Conservation (phyloP, 2,329 filamentous ascomycete genomes). For the Celoporthe dispersa region DNA sequence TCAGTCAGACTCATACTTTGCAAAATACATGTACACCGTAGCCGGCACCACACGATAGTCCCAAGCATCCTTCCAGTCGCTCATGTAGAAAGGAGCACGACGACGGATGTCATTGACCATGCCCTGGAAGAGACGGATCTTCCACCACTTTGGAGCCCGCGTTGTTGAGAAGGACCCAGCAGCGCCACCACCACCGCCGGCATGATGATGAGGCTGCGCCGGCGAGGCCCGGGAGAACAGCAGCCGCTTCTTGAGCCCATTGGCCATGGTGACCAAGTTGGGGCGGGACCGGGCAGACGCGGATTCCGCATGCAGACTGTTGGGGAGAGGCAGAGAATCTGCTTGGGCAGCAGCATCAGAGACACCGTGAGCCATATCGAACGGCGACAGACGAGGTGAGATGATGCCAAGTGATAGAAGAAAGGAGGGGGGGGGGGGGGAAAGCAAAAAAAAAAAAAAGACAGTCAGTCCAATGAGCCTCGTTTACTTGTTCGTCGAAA, state of each 20-base stretch:
- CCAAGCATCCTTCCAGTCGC: conserved; percentile 87
- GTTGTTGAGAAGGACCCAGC: conserved; percentile 10
- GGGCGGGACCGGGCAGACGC: conserved; percentile 24
- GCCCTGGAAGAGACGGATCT: conserved; percentile 73
- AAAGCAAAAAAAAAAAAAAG: not conserved
- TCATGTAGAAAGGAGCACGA: conserved; percentile 75
- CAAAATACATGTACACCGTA: conserved; percentile 94
- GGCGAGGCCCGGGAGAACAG: conserved; percentile 10
- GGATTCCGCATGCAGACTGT: conserved; percentile 22
- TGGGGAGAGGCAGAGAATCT: conserved; percentile 29
- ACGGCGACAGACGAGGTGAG: not conserved
- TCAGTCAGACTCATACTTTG: conserved; percentile 65
- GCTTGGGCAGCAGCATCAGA: conserved; percentile 35
- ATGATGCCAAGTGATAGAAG: not conserved
- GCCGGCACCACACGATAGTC: conserved; percentile 87
- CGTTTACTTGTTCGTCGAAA: not conserved
- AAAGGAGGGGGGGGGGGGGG: too few relatives aligned
- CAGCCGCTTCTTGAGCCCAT: conserved; percentile 30
- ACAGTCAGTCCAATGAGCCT: not conserved
- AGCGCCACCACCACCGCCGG: conserved; percentile 13
- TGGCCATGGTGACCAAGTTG: conserved; percentile 30
- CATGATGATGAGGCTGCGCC: conserved; percentile 9
- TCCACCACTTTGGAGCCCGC: conserved; percentile 65
- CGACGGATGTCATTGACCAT: conserved; percentile 80
- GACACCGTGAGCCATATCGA: not conserved